Evolutionary conservation across 768 basidiomycete species (phyloP).

Genomic region (Psilocybe cubensis): DNA sequence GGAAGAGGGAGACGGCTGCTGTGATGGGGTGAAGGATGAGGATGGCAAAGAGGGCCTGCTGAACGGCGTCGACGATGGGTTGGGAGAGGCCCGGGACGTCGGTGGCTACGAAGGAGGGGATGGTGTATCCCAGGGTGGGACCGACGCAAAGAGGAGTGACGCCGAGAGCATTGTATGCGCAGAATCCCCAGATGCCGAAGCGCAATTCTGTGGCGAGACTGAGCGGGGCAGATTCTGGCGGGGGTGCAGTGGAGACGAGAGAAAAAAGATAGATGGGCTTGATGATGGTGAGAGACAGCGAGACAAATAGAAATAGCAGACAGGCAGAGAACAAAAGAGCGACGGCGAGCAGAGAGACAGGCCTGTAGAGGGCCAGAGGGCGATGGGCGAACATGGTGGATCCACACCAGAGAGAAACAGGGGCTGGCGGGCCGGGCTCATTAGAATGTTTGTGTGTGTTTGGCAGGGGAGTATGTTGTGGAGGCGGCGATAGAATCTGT

Average conservation of each 20-base stretch:
- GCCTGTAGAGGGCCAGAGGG: constrained; percentile 49
- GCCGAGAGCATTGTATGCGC: constrained; percentile 49
- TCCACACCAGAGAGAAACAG: neutral
- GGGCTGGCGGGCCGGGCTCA: neutral
- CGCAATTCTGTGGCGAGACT: constrained; percentile 61
- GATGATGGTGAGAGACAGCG: constrained; percentile 75
- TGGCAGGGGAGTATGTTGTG: neutral
- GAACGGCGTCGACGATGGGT: constrained; percentile 46
- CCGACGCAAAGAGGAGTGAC: constrained; percentile 58
- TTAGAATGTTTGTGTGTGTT: neutral
- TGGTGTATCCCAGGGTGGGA: constrained; percentile 69
- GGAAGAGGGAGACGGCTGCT: constrained; percentile 59
- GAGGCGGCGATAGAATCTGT: neutral
- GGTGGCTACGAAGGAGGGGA: constrained; percentile 49
- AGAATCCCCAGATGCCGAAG: constrained; percentile 87
- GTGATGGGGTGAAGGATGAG: constrained; percentile 74
- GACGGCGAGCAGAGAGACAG: constrained; percentile 50
- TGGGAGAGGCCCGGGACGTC: constrained; percentile 45
- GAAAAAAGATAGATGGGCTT: constrained; percentile 66
- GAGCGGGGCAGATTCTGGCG: constrained; percentile 36
- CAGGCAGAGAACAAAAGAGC: constrained; percentile 61
- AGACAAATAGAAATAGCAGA: constrained; percentile 76
- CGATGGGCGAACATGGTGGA: constrained; percentile 22
- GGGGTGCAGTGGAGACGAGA: constrained; percentile 38
- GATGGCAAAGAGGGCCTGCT: constrained; percentile 52